Conservation (phyloP, 441 rosid species). For the Aleurites moluccanus region DNA sequence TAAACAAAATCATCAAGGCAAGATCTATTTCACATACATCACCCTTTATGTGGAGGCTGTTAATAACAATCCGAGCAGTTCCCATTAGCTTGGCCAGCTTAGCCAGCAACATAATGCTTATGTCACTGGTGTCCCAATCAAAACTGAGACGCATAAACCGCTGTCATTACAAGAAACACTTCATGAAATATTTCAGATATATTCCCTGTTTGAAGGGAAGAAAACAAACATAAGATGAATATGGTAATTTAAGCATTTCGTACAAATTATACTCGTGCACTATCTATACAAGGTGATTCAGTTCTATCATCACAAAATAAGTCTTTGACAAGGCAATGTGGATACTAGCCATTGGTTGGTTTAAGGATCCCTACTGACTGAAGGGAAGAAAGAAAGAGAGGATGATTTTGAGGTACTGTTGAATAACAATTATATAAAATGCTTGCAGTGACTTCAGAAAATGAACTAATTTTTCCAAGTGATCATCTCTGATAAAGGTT, state of each 20-base stretch:
- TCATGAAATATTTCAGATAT: conserved; percentile 6
- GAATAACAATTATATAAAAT: not conserved
- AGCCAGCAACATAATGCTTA: conserved; percentile 82
- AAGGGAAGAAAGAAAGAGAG: not conserved
- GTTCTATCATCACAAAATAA: not conserved
- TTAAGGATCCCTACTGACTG: not conserved
- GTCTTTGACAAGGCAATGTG: not conserved
- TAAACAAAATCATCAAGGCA: conserved; percentile 6
- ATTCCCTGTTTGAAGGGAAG: not conserved
- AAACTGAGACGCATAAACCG: conserved; percentile 71
- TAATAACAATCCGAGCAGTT: conserved; percentile 81
- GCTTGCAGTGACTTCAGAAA: not conserved
- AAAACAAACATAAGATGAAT: not conserved
- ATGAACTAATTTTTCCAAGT: not conserved
- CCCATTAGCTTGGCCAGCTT: conserved; percentile 87
- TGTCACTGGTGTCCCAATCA: conserved; percentile 82
- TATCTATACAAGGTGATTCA: not conserved
- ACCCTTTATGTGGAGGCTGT: conserved; percentile 92
- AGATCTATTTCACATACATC: conserved; percentile 57
- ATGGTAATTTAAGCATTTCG: not conserved
- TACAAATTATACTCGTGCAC: not conserved
- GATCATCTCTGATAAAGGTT: not conserved
- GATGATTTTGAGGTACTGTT: not conserved
- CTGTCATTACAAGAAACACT: conserved; percentile 41
- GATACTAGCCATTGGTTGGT: not conserved